Evolutionary conservation across 225 moss, liverwort and hornwort species (phyloP), one percentile per base, ranked within the genome.

Genomic region (Physcomitrium patens): DNA sequence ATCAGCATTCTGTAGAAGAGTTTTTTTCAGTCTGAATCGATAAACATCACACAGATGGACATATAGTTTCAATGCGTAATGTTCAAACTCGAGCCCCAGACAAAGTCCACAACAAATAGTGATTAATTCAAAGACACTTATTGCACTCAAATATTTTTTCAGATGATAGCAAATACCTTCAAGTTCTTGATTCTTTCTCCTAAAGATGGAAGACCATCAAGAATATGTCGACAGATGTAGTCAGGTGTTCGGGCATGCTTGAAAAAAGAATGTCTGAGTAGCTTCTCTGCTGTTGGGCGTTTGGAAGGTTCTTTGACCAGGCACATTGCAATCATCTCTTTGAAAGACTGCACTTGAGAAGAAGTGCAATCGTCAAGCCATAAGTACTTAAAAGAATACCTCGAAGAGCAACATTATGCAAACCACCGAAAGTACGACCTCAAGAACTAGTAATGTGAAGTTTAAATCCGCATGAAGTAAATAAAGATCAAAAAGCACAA

Each of bases 201-300:
- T 47, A 97, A 77, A 65, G 97, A 80, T 12, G 93, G 93, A 37
- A 97, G 87, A 10, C 89, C 90, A 3, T 94, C 93, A 71, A 97
- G 79, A 53, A 94, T 27, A 82, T 93, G 91, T 65, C 85, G 83
- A 70, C 46, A 77, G 19, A 97, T 84, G 54, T 91, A 94, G 2
- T 94, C 97, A 65, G 69, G 77, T 63, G 81, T 81, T 20, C 90
- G 88, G 62, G 97, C 91, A 75, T 94, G 86, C 81, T 93, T 97
- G 77, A 97, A n/a, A n/a, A n/a, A n/a, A n/a, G n/a, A n/a, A n/a
- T n/a, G n/a, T n/a, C n/a, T n/a, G n/a, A n/a, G n/a, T 54, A 97
- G 87, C 93, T 88, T 97, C 65, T 97, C 97, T 10, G 97, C 94
- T 31, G 31, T 31, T 31, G 31, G 31, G 5, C 31, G 31, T 31